Evolutionary conservation across 805 yeast genomes (phyloP).

Genomic region (Zygoascus bituminiphila): DNA sequence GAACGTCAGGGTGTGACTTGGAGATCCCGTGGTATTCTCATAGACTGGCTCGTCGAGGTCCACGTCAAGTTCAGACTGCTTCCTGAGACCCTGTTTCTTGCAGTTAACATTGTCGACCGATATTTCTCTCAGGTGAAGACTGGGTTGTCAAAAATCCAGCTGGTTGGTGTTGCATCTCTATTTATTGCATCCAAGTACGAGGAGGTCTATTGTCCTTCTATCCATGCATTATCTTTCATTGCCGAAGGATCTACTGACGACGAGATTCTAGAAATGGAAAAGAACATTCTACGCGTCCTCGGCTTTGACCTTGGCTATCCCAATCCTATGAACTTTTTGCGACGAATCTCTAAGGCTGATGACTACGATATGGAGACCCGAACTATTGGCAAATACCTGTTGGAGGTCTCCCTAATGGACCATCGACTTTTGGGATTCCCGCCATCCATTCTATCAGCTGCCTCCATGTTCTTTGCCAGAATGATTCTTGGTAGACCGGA

Average conservation of each 20-base stretch:
- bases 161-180: conserved; percentile 75
- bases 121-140: conserved; percentile 69
- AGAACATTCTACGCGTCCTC: conserved; percentile 61
- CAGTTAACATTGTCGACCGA: conserved; percentile 81
- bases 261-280: conserved; percentile 77
- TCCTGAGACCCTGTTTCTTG: conserved; percentile 78
- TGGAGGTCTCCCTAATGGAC: conserved; percentile 72
- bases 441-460: conserved; percentile 79
- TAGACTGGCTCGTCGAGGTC: conserved; percentile 92
- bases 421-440: conserved; percentile 61
- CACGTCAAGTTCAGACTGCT: conserved; percentile 73
- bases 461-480: conserved; percentile 79
- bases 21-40: conserved; percentile 72
- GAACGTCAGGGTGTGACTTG: conserved; percentile 50
- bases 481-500: conserved; percentile 54
- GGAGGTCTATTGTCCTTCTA: conserved; percentile 82
- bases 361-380: conserved; percentile 78
- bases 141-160: conserved; percentile 70
- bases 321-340: conserved; percentile 80
- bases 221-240: conserved; percentile 76
- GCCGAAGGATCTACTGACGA: conserved; percentile 80
- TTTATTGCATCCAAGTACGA: conserved; percentile 91
- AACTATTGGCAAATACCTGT: conserved; percentile 73
- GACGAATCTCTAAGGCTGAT: conserved; percentile 86
- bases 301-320: conserved; percentile 76